Percentiles rank a stretch among this genome's conserved stretches.
Conservation (phyloP, 495 filamentous ascomycete genomes). For the Xeromyces bisporus region DNA sequence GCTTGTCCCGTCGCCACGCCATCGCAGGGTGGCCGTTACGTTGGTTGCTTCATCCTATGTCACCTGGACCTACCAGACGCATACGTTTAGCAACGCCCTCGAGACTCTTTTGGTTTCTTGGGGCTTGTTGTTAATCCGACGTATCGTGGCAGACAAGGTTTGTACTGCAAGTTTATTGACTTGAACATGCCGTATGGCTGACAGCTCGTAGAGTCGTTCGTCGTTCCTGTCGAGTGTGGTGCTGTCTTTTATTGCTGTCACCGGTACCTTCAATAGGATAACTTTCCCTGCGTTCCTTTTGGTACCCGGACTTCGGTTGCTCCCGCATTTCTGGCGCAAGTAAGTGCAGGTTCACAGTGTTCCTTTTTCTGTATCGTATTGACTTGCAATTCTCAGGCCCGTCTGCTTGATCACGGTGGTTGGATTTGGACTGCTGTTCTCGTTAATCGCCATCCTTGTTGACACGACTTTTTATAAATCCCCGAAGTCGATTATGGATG, state of each 20-base stretch:
- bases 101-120: constrained; percentile 85
- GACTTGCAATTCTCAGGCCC: constrained; percentile 36
- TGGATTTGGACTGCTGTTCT: constrained; percentile 42
- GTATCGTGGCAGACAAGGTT: constrained; percentile 66
- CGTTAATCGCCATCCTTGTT: constrained; percentile 52
- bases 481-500: constrained; percentile 35
- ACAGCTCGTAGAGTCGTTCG: constrained; percentile 41
- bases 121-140: constrained; percentile 76
- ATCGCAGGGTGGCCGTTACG: constrained; percentile 54
- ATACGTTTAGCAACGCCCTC: constrained; percentile 96
- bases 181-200: constrained; percentile 3
- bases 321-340: constrained; percentile 75
- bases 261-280: constrained; percentile 87
- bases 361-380: constrained; percentile 1
- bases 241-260: constrained; percentile 63
- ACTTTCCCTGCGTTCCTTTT: constrained; percentile 88
- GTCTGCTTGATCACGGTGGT: constrained; percentile 45
- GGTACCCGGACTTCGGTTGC: constrained; percentile 59
- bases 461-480: constrained; percentile 71
- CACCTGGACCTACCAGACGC: constrained; percentile 96
- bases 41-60: constrained; percentile 91
- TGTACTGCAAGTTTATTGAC: constrained; percentile 3
- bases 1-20: constrained; percentile 54
- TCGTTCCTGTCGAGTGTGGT: constrained; percentile 57
- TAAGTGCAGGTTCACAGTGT: constrained; percentile 21